Base-by-base conservation (phyloP, 139 green algal species). In the Marvania coccoides region DNA sequence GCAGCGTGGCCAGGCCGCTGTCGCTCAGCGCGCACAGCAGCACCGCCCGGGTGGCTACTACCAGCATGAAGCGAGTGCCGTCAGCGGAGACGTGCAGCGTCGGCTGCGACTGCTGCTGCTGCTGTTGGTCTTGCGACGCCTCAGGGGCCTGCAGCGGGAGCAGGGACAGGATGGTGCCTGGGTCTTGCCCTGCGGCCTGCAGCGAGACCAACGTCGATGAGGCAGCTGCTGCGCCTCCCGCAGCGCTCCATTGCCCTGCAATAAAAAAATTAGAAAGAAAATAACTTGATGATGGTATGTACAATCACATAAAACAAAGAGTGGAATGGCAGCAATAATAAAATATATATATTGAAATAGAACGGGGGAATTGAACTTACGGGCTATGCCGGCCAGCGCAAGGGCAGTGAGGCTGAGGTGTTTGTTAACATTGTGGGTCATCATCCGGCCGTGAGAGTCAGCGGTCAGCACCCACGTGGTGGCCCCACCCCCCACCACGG, bases 381-480 rank as follows among this genome's bases (percentile, higher is more conserved):
- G 58, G 34, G 64, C 48, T 42, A 78, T 69, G 33, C 64, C 65
- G 46, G 65, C 64, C 33, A 78, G 35, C 29, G 71, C 71, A 0
- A 59, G 63, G 29, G 58, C 65, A 5, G 71, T 47, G 33, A 69
- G 34, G 33, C 38, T 64, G 36, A 78, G 39, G 47, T 67, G 57
- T 2, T 31, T 19, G 35, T 10, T 58, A 8, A 78, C 10, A 46
- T 73, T 74, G 69, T 78, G 71, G 31, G 9, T 33, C 46, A 78
- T 64, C 26, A 78, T 48, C 36, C 71, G 45, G 51, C 65, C 65
- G 34, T 78, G 65, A 0, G 64, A 48, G 30, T 78, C 71, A 1
- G 58, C 46, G 3, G 71, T 67, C 10, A 74, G 34, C 15, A 56
- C 58, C 71, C 71, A 78, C 2, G 65, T 72, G 15, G 6, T 14